phyloP scores from a whole-genome alignment of 1,284 basidiomycete species.

The Ganoderma sinense region DNA sequence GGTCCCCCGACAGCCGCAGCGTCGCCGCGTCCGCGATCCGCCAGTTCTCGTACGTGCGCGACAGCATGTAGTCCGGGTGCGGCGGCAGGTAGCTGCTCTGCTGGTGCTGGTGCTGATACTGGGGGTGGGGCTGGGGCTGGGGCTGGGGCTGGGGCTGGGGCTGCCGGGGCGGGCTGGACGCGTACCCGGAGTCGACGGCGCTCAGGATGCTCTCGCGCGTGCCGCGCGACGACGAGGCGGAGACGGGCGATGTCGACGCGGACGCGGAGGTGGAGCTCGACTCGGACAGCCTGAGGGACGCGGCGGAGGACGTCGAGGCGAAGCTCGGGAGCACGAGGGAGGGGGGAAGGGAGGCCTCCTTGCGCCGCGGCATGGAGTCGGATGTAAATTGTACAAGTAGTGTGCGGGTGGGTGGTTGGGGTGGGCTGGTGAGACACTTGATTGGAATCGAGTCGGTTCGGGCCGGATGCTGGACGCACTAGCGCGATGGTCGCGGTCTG shows the following conservation, averaged over 20 bases:
- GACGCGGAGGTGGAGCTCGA: not conserved
- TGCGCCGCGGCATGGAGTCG: not conserved
- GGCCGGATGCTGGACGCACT: not conserved
- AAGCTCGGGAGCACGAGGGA: conserved; percentile 10
- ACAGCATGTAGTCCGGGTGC: conserved; percentile 25
- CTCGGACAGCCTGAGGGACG: too few species aligned
- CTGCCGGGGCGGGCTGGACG: conserved; percentile 7
- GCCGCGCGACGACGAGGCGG: not conserved
- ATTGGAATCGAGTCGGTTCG: not conserved
- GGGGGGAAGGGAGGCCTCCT: conserved; percentile 3
- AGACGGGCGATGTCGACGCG: not conserved
- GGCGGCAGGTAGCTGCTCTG: conserved; percentile 14
- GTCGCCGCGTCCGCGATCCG: conserved; percentile 34
- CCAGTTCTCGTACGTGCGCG: conserved; percentile 33
- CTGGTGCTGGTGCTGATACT: too few species aligned
- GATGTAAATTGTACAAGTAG: too few species aligned
- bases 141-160: not conserved
- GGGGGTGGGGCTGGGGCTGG: not conserved
- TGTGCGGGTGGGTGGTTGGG: not conserved
- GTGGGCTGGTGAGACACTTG: not conserved
- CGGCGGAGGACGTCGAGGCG: not conserved
- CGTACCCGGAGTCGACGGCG: conserved; percentile 29
- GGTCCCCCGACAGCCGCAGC: conserved; percentile 26
- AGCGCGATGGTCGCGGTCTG: not conserved
- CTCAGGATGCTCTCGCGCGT: conserved; percentile 6